These are phyloP conservation scores for Leccinum boreale DNA, from an alignment of 768 basidiomycete genomes.

Conservation along the genomic window DNA sequence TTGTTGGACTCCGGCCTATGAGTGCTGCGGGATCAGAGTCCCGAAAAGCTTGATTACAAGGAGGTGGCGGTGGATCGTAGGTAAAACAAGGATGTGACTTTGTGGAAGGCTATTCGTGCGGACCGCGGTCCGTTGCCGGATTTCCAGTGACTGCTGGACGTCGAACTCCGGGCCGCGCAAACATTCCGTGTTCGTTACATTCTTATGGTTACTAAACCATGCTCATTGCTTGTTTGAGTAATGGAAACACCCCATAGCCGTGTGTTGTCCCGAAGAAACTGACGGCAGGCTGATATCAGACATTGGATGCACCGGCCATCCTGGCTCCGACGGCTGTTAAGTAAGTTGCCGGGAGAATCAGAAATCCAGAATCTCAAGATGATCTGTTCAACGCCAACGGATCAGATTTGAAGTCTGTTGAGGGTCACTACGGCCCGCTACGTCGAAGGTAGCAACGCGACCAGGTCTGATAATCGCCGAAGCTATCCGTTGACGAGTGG, in stretches of 20 bases:
- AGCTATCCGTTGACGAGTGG: too few species aligned
- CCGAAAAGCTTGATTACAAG: neutral
- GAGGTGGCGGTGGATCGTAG: too few species aligned
- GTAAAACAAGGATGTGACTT: too few species aligned
- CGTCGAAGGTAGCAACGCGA: too few species aligned
- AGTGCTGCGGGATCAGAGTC: neutral
- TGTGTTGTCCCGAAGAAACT: neutral
- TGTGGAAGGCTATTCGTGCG: neutral
- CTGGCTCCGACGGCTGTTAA: neutral
- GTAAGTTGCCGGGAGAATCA: neutral
- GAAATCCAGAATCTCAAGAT: neutral
- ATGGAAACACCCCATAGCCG: too few species aligned
- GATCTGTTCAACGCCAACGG: neutral
- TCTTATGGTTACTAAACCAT: too few species aligned
- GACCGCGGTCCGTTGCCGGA: neutral
- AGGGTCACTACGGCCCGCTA: too few species aligned
- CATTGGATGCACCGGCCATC: neutral
- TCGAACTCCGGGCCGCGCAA: neutral
- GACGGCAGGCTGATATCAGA: neutral
- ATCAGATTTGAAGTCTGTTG: neutral
- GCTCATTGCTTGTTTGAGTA: too few species aligned
- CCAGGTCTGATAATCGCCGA: too few species aligned
- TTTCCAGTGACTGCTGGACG: too few species aligned
- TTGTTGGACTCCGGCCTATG: neutral
- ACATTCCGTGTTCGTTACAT: too few species aligned